A percentile compares a stretch with the other conserved stretches of the same genome.
Evolutionary conservation across 108 stramenopile genomes (phyloP).

Genomic region (Pseudonitzschia delicatissima): DNA sequence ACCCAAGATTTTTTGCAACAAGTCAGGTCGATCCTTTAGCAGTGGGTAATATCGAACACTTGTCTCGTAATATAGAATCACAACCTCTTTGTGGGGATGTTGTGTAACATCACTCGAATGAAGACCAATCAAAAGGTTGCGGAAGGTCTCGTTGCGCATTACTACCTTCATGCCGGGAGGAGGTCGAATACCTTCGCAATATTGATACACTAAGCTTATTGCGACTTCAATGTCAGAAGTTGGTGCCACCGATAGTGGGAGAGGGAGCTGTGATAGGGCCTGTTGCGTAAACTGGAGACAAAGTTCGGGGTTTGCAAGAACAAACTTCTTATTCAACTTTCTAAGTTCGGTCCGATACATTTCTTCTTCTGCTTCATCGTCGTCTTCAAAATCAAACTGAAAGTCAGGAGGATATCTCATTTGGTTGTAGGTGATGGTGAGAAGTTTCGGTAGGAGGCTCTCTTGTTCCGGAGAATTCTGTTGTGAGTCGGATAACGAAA

Average conservation of each 20-base stretch:
- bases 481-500: conserved; percentile 4
- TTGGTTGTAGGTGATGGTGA: conserved; percentile 52
- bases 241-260: conserved; percentile 39
- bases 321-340: conserved; percentile 63
- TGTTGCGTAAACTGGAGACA: conserved; percentile 53
- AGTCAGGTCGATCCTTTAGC: conserved; percentile 44
- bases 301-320: conserved; percentile 39
- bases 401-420: conserved; percentile 69
- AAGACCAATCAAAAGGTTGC: conserved; percentile 49
- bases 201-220: conserved; percentile 64
- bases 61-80: conserved; percentile 65
- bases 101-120: conserved; percentile 56
- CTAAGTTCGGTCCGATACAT: conserved; percentile 57
- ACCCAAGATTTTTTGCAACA: conserved; percentile 49
- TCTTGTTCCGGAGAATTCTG: conserved; percentile 14
- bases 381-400: conserved; percentile 68
- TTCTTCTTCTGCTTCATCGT: conserved; percentile 73
- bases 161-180: conserved; percentile 67
- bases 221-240: conserved; percentile 57
- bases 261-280: conserved; percentile 30
- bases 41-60: conserved; percentile 60
- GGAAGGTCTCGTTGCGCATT: conserved; percentile 52
- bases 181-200: conserved; percentile 73
- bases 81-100: conserved; percentile 61
- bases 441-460: conserved; percentile 32